Conservation (phyloP, 192 early-diverging fungal genomes). For the Backusella macrospora region DNA sequence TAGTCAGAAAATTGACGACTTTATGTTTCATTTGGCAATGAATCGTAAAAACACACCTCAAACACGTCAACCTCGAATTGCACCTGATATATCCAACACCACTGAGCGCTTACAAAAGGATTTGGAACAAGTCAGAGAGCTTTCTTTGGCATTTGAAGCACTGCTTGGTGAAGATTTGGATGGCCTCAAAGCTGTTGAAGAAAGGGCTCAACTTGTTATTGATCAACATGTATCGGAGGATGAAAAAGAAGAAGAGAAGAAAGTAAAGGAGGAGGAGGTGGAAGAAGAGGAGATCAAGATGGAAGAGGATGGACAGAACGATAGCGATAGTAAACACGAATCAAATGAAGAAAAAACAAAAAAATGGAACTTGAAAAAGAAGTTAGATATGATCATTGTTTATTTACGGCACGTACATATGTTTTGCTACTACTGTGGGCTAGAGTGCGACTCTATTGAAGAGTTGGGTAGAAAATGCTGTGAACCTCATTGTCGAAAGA, state of each 20-base stretch:
- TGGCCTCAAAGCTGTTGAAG: conserved; percentile 35
- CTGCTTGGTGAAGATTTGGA: conserved; percentile 41
- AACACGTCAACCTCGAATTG: conserved; percentile 55
- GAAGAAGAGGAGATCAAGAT: not conserved
- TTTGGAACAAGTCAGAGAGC: conserved; percentile 59
- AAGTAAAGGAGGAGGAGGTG: no score
- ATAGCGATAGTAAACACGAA: conserved; percentile 8
- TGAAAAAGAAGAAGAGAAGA: not conserved
- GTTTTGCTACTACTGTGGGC: conserved; percentile 95
- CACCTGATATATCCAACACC: conserved; percentile 71
- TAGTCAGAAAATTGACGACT: conserved; percentile 56
- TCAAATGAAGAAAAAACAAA: not conserved
- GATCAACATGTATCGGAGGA: not conserved
- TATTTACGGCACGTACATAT: conserved; percentile 91
- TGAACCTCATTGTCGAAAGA: conserved; percentile 56
- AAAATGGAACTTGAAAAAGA: conserved; percentile 32
- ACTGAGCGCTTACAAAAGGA: conserved; percentile 77
- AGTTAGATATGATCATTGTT: conserved; percentile 80
- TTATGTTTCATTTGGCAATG: conserved; percentile 55
- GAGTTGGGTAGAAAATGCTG: conserved; percentile 83
- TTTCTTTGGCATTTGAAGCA: conserved; percentile 62
- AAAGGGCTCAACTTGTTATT: conserved; percentile 30
- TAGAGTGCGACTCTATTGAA: conserved; percentile 80
- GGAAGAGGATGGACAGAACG: not conserved
- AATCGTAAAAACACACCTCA: conserved; percentile 47